Conservation (phyloP, 2,329 filamentous ascomycete species). For the Fusarium armeniacum region DNA sequence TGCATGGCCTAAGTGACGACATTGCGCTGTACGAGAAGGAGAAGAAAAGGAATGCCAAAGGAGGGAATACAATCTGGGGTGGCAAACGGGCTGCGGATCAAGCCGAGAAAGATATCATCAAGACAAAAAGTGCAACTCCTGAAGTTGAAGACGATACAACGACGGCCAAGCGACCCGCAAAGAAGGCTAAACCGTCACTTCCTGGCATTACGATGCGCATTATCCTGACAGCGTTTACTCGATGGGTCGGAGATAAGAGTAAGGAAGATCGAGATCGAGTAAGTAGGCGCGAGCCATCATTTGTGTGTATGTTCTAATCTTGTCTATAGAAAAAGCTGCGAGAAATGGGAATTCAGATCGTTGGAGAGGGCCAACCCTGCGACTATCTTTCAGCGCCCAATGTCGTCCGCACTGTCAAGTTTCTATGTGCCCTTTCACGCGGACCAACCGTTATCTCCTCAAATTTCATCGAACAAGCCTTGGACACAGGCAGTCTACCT, state of each 20-base stretch:
- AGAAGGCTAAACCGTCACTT: slow-evolving; percentile 70
- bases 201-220: slow-evolving; percentile 80
- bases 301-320: slow-evolving; percentile 37
- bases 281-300: slow-evolving; percentile 55
- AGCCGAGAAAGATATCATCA: slow-evolving; percentile 66
- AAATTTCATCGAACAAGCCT: slow-evolving; percentile 81
- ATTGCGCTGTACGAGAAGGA: slow-evolving; percentile 94
- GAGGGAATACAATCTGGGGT: slow-evolving; percentile 67
- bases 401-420: slow-evolving; percentile 92
- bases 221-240: slow-evolving; percentile 85
- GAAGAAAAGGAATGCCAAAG: slow-evolving; percentile 77
- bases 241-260: slow-evolving; percentile 80
- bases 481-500: slow-evolving; percentile 76
- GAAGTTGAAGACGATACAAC: slow-evolving; percentile 63
- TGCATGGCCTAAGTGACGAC: slow-evolving; percentile 85
- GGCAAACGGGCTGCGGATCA: slow-evolving; percentile 73
- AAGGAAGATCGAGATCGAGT: slow-evolving; percentile 87
- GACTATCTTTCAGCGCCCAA: slow-evolving; percentile 90
- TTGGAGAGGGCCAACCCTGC: slow-evolving; percentile 80
- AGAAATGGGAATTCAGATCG: slow-evolving; percentile 84
- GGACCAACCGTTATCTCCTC: slow-evolving; percentile 83
- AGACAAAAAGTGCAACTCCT: slow-evolving; percentile 60
- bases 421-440: slow-evolving; percentile 86
- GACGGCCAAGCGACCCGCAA: slow-evolving; percentile 66
- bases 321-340: slow-evolving; percentile 78